A percentile compares a stretch with the other conserved stretches of the same genome.
Evolutionary conservation across 2,329 filamentous ascomycete species (phyloP).

Genomic region (Lasiodiplodia citricola): DNA sequence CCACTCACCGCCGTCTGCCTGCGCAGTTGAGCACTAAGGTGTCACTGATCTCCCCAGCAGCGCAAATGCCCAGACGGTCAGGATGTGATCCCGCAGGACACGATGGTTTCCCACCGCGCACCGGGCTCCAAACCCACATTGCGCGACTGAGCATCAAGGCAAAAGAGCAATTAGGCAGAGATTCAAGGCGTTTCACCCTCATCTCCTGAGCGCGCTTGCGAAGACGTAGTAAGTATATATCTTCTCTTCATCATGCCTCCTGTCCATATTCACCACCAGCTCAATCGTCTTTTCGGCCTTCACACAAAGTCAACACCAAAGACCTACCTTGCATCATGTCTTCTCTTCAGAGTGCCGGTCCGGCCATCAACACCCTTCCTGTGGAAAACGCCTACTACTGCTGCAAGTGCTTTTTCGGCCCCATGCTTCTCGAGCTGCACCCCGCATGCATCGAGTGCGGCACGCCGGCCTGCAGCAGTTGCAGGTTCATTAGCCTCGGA

Average conservation of each 20-base stretch:
- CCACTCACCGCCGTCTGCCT: not conserved
- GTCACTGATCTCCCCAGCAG: not conserved
- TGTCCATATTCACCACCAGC: not conserved
- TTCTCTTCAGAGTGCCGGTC: not conserved
- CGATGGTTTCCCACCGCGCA: not conserved
- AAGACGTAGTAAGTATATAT: not conserved
- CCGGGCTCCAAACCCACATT: not conserved
- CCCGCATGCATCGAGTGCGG: conserved; percentile 10
- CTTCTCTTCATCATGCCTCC: not conserved
- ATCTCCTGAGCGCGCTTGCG: not conserved
- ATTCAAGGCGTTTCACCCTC: conserved; percentile 1
- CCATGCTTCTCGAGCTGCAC: not conserved
- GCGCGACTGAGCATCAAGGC: conserved; percentile 17
- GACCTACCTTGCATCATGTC: not conserved
- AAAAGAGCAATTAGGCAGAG: conserved; percentile 1
- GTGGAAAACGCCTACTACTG: not conserved
- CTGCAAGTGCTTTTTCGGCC: conserved; percentile 6
- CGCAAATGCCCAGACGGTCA: not conserved
- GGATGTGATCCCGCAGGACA: not conserved
- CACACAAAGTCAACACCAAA: not conserved
- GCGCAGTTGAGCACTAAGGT: conserved; percentile 8
- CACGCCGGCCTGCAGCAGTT: not conserved
- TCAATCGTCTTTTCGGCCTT: not conserved
- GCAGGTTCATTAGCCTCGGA: not conserved
- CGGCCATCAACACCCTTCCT: not conserved